phyloP scores from a whole-genome alignment of 2,329 filamentous ascomycete genomes.

The Hypoxylon sp. region DNA sequence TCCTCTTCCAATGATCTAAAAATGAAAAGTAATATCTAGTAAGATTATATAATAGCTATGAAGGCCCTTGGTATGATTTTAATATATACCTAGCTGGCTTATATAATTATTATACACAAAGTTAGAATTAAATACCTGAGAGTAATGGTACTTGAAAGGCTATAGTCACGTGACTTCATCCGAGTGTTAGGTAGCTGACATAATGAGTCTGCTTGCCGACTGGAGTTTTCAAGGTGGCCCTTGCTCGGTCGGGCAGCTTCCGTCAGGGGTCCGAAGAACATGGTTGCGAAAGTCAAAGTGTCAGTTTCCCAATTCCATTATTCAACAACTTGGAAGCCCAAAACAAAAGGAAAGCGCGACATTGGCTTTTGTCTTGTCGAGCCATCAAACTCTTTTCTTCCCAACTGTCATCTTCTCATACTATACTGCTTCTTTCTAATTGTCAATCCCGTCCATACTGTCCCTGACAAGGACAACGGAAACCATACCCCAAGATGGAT shows the following conservation, averaged over 20 bases:
- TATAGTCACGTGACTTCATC: constrained; percentile 2
- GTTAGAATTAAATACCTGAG: too few relatives aligned
- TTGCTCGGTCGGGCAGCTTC: constrained; percentile 16
- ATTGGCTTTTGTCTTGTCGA: not conserved
- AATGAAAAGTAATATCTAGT: too few relatives aligned
- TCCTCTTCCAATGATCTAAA: too few relatives aligned
- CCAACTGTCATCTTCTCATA: not conserved
- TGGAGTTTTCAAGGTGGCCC: constrained; percentile 13
- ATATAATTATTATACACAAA: too few relatives aligned
- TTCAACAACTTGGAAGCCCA: constrained; percentile 7
- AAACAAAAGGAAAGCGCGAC: constrained; percentile 7
- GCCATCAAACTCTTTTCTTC: not conserved
- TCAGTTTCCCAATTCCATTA: constrained; percentile 20
- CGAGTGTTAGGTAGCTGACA: constrained; percentile 3
- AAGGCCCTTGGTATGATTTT: too few relatives aligned
- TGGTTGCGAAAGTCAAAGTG: constrained; percentile 30
- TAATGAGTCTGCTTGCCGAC: not conserved
- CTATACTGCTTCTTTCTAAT: constrained; percentile 5
- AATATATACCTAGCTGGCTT: too few relatives aligned
- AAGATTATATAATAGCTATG: too few relatives aligned
- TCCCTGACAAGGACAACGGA: constrained; percentile 23
- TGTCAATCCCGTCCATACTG: too few relatives aligned
- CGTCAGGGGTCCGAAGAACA: constrained; percentile 23
- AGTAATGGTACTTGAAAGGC: too few relatives aligned
- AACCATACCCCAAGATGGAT: constrained; percentile 70